Evolutionary conservation across 768 basidiomycete species (phyloP), one percentile per base, ranked within the genome.

Genomic region (Lactarius evosmus): DNA sequence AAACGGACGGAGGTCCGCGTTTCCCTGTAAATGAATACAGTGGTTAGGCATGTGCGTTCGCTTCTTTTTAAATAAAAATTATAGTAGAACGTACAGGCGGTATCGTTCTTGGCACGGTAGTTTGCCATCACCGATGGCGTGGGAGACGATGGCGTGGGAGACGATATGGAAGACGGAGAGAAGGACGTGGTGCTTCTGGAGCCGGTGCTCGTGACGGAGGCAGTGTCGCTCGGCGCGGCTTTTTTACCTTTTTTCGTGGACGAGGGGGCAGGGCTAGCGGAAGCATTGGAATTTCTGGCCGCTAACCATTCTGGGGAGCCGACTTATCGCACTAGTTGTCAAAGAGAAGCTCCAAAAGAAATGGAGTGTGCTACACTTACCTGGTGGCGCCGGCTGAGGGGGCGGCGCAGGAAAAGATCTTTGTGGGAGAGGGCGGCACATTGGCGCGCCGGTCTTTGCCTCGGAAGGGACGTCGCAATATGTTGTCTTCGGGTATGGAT

Each of bases 381-480:
- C 75, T 46, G 74, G 72, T 29, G 71, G 74, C 0, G 72, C 69
- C 38, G 72, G 75, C 3, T 52, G 46, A 17, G 74, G 66, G 5
- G 73, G 70, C 1, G 72, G 74, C 2, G 69, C 69, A 0, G 71
- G 65, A 30, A 74, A 75, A 19, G 71, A 51, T 0, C 62, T 61
- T 7, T 73, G 70, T 1, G 80, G 82, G n/a, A 82, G 74, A 0
- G 78, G 79, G 11, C 80, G 75, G 49, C 82, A 82, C 55, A 81
- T 62, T 2, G 73, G 69, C 7, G 70, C 70, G 44, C 73, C 74
- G 4, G 79, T 82, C 30, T 56, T 67, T 58, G 79, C 78, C 63
- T 77, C 78, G 2, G 65, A 29, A 4, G 81, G 82, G 7, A 77
- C 65, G 0, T 74, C 73, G 62, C 80, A 82, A 44, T 72, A 75